Percentiles rank a stretch among this genome's conserved stretches.
Evolutionary conservation across 140 eudicot genomes (phyloP).

Genomic region (Anethum foeniculum): DNA sequence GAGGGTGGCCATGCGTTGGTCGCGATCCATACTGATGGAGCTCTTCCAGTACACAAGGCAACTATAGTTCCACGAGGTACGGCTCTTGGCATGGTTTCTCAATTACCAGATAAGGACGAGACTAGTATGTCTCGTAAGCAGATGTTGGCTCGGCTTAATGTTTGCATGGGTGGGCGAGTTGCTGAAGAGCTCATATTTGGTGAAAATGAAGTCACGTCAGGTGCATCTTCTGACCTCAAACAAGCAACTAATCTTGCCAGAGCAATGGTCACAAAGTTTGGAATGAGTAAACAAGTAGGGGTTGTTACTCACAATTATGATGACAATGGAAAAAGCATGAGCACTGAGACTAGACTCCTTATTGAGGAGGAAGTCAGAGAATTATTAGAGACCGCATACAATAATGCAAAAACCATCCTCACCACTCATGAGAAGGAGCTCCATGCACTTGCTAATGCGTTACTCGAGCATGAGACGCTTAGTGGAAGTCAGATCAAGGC

Average conservation of each 20-base stretch:
- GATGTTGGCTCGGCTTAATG: constrained; percentile 92
- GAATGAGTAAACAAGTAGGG: constrained; percentile 86
- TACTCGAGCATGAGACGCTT: constrained; percentile 77
- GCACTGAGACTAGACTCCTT: constrained; percentile 75
- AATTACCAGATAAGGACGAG: constrained; percentile 81
- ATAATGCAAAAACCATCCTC: constrained; percentile 66
- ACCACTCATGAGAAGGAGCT: constrained; percentile 56
- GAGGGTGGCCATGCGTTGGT: constrained; percentile 98
- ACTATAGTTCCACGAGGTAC: constrained; percentile 92
- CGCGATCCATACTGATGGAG: constrained; percentile 89
- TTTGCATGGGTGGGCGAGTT: constrained; percentile 92
- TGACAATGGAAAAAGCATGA: constrained; percentile 90
- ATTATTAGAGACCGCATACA: constrained; percentile 62
- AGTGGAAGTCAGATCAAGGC: constrained; percentile 70
- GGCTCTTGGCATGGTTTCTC: constrained; percentile 93
- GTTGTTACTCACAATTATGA: constrained; percentile 79
- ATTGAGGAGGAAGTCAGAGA: constrained; percentile 78
- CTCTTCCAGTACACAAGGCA: constrained; percentile 97
- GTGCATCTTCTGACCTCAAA: constrained; percentile 78
- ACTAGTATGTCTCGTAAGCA: constrained; percentile 79
- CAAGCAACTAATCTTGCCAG: constrained; percentile 79
- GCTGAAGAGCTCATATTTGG: constrained; percentile 97
- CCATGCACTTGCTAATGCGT: constrained; percentile 74
- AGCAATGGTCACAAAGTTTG: constrained; percentile 91
- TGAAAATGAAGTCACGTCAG: constrained; percentile 85